Evolutionary conservation across 2,329 filamentous ascomycete species (phyloP), one percentile per base, ranked within the genome.

Genomic region (Gliomastix tumulicola): DNA sequence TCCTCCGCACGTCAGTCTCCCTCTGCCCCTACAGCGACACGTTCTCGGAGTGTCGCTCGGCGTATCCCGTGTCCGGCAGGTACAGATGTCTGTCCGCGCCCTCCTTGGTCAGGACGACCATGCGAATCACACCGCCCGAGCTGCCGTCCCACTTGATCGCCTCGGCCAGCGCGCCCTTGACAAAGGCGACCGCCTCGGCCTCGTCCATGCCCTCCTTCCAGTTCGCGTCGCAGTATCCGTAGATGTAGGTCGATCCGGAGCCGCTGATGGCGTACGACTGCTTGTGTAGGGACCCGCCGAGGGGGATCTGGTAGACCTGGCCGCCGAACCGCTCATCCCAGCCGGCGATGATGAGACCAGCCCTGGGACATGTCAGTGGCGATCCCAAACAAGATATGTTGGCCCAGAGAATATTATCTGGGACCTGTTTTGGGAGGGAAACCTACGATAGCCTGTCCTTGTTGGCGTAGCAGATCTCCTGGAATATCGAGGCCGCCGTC

Each of bases 71-170:
- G 68, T 98, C 90, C 32, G 92, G 92, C 55, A 98, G 74, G 63
- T 97, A 98, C 58, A 98, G 66, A 70, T 97, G 92, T 66, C 92
- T 79, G 65, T 92, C 81, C 7, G 90, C 89, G 23, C 92, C 92
- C 56, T 84, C 79, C 53, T 80, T 81, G 44, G 90, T 98, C 64
- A 98, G 68, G 41, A 98, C 92, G 44, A 97, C 90, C 86, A 98
- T 88, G 50, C 92, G 81, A 55, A 98, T 98, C 42, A 98, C 92
- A 68, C 92, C 92, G 48, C 92, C 92, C 4, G 92, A 97, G 70
- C 89, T 96, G 46, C 92, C 92, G 59, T 98, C 92, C 92, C 92
- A 98, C 68, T 95, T 95, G 75, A 98, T 97, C 13, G 92, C 92
- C 72, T 98, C 90, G 54, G 79, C 71, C 56, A 98, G 69, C 21